A percentile compares a stretch with the other conserved stretches of the same genome.
Conservation (phyloP, 192 early-diverging fungal species). For the Linnemannia schmuckeri region DNA sequence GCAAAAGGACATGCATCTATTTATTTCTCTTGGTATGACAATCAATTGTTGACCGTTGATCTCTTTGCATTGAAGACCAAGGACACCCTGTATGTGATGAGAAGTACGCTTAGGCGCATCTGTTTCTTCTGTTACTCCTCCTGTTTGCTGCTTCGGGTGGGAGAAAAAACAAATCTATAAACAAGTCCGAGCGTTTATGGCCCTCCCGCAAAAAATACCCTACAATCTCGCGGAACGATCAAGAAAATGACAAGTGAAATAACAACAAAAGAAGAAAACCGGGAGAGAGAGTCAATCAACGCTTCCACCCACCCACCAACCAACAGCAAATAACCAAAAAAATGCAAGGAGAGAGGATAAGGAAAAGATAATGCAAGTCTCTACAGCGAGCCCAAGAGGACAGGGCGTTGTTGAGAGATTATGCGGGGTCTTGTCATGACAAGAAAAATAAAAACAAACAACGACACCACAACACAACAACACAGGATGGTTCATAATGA, state of each 20-base stretch:
- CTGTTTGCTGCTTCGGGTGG: neutral
- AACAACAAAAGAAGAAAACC: neutral
- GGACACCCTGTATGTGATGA: neutral
- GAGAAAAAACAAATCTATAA: neutral
- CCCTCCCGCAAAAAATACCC: neutral
- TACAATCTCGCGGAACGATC: neutral
- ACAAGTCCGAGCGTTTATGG: neutral
- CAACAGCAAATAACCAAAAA: neutral
- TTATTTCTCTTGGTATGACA: conserved; percentile 1
- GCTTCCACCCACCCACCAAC: neutral
- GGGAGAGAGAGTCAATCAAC: too few relatives aligned
- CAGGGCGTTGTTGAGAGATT: conserved; percentile 2
- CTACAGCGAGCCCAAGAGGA: conserved; percentile 6
- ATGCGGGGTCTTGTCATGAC: conserved; percentile 6
- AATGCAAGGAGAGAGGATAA: neutral
- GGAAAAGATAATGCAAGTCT: conserved; percentile 4
- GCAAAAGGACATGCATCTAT: neutral
- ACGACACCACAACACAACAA: neutral
- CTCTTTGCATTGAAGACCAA: neutral
- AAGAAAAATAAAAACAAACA: neutral
- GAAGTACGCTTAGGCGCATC: neutral
- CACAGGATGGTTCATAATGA: neutral
- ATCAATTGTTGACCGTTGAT: neutral
- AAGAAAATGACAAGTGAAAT: neutral
- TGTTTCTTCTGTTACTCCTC: too few relatives aligned